Conservation (phyloP, 2,329 filamentous ascomycete genomes). For the Trichoderma hamatum region DNA sequence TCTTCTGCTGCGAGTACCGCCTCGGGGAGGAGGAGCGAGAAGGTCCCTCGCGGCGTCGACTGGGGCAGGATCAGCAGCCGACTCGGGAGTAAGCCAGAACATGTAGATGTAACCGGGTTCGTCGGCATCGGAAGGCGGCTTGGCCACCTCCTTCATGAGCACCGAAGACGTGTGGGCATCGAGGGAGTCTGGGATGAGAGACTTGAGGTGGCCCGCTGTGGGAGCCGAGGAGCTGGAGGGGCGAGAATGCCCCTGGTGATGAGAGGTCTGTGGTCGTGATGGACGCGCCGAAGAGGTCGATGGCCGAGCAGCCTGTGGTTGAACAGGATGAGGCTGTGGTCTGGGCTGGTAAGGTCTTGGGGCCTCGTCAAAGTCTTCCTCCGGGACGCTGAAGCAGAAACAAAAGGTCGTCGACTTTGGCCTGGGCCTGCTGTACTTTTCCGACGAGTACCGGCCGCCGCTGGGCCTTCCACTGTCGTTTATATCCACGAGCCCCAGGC, state of each 20-base stretch:
- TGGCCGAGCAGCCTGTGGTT: slow-evolving; percentile 41
- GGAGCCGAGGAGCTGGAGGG: slow-evolving; percentile 39
- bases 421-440: slow-evolving; percentile 32
- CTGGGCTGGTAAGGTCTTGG: slow-evolving; percentile 44
- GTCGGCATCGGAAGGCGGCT: slow-evolving; percentile 68
- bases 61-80: slow-evolving; percentile 56
- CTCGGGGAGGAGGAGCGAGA: slow-evolving; percentile 52
- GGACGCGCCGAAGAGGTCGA: slow-evolving; percentile 28
- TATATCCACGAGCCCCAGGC: slow-evolving; percentile 74
- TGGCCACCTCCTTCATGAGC: slow-evolving; percentile 73
- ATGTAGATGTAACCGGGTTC: slow-evolving; percentile 97
- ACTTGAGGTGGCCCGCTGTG: slow-evolving; percentile 40
- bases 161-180: slow-evolving; percentile 69
- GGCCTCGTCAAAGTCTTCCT: slow-evolving; percentile 45
- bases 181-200: slow-evolving; percentile 68
- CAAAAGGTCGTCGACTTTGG: slow-evolving; percentile 44
- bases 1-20: slow-evolving; percentile 43
- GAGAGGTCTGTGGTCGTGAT: slow-evolving; percentile 37
- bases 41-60: slow-evolving; percentile 63
- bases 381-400: slow-evolving; percentile 57
- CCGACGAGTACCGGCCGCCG: slow-evolving; percentile 32
- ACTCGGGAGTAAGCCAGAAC: slow-evolving; percentile 84
- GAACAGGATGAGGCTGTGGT: slow-evolving; percentile 53
- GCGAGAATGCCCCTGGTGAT: slow-evolving; percentile 31
- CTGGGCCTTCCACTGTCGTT: slow-evolving; percentile 44